A percentile compares a stretch with the other conserved stretches of the same genome.
Conservation (phyloP, 73 alveolate genomes). For the Vitrella brassicaformis region DNA sequence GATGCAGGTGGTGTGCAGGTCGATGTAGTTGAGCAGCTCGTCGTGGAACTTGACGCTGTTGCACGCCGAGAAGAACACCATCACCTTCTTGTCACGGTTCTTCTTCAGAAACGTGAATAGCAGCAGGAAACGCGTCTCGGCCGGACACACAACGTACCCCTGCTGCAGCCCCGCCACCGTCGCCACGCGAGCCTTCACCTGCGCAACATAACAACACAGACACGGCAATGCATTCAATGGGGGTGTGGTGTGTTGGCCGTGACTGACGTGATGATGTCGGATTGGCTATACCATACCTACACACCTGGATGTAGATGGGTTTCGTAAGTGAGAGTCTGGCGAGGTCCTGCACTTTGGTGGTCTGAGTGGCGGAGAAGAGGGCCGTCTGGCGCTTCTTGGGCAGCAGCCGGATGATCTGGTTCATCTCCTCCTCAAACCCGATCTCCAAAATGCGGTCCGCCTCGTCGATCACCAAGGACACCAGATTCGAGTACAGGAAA, state of each 20-base stretch:
- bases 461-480: slow-evolving; percentile 91
- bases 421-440: slow-evolving; percentile 97
- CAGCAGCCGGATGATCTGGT: slow-evolving; percentile 76
- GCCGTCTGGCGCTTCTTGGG: slow-evolving; percentile 91
- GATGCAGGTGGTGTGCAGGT: slow-evolving; percentile 80
- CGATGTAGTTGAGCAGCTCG: slow-evolving; percentile 91
- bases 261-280: too few species aligned
- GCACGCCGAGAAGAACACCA: slow-evolving; percentile 85
- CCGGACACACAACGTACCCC: slow-evolving; percentile 76
- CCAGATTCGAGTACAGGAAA: slow-evolving; percentile 81
- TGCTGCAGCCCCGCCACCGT: slow-evolving; percentile 72
- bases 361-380: slow-evolving; percentile 93
- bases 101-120: slow-evolving; percentile 79
- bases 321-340: slow-evolving; percentile 39
- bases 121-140: slow-evolving; percentile 71
- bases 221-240: neutral
- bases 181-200: slow-evolving; percentile 35
- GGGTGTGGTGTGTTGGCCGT: too few species aligned
- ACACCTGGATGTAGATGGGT: slow-evolving; percentile 27
- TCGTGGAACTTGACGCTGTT: slow-evolving; percentile 88
- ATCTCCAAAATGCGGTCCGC: slow-evolving; percentile 93
- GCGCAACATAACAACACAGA: slow-evolving; percentile 4
- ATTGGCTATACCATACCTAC: too few species aligned
- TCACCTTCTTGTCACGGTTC: slow-evolving; percentile 75
- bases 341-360: slow-evolving; percentile 67